Base-by-base conservation (phyloP, 192 early-diverging fungal genomes). In the Linnemannia schmuckeri region DNA sequence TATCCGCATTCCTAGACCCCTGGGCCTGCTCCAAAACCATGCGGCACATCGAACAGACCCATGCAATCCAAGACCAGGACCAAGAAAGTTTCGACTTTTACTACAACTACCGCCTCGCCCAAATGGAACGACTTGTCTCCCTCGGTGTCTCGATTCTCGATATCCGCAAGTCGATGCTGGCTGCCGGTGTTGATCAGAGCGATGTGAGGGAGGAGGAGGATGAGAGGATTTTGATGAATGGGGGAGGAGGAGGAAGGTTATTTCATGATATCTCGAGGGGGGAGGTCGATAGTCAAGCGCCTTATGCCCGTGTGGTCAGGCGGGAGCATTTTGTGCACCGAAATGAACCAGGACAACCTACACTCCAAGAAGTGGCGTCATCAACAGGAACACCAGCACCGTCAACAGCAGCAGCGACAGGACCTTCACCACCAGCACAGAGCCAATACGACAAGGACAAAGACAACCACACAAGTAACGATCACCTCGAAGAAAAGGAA, bases 21-120 rank as follows among this genome's bases (percentile, higher is more conserved):
- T 85, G 83, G 83, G 69, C 63, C 3, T 85, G 74, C 24, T 49
- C 68, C 13, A 74, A 75, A 24, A 85, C 83, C 3, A 63, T 85
- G 24, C 71, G 74, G 20, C 66, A 72, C 46, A 33, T 85, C 6
- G 78, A 85, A 42, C 74, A 80, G 24, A 47, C 15, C 24, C 27
- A 42, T 15, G 54, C 33, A 18, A 49, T 75, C n/a, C 40, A n/a
- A 1, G 74, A 52, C 12, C n/a, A 54, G n/a, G 68, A 57, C 0
- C 18, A 42, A 24, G 68, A 57, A 1, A 47, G 49, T 13, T 40
- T 70, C n/a, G 74, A 76, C 5, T 70, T 74, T 2, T 76, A 66
- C n/a, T 75, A 72, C 17, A 33, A 66, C 0, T 13, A 40, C 20
- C 61, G 83, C 8, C 40, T 85, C 10, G 40, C 41, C 3, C 37